Conservation (phyloP, 2,329 filamentous ascomycete genomes). For the Chaetothyriales sp. region DNA sequence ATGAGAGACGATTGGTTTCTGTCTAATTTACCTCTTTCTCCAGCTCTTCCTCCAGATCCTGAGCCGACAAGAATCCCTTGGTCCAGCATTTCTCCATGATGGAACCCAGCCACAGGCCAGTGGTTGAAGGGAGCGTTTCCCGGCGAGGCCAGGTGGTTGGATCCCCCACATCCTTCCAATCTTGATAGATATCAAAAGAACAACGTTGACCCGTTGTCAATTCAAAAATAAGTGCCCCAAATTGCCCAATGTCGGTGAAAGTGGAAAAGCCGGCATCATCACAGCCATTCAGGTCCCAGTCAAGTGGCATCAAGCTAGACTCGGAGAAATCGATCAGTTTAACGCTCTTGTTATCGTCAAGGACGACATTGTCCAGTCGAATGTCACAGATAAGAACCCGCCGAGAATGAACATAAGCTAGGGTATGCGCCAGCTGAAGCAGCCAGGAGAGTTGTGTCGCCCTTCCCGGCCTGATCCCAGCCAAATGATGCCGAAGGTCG, state of each 20-base stretch:
- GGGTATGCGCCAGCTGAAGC: conserved; percentile 4
- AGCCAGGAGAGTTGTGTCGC: conserved; percentile 10
- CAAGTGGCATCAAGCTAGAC: conserved; percentile 16
- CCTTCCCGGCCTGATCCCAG: conserved; percentile 1
- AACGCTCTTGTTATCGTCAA: conserved; percentile 15
- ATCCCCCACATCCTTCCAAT: conserved; percentile 6
- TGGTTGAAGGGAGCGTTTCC: conserved; percentile 16
- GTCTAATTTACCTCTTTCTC: conserved; percentile 3
- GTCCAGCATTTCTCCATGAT: conserved; percentile 20
- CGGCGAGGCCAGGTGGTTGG: conserved; percentile 15
- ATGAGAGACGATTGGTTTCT: too few relatives aligned
- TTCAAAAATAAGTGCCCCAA: conserved; percentile 22
- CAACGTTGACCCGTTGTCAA: conserved; percentile 16
- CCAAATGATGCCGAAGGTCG: conserved; percentile 12
- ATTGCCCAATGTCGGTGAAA: conserved; percentile 20
- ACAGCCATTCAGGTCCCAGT: conserved; percentile 17
- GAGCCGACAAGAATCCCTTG: conserved; percentile 9
- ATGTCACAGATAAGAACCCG: conserved; percentile 11
- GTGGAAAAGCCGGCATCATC: conserved; percentile 19
- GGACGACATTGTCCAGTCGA: conserved; percentile 9
- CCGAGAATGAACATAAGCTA: conserved; percentile 9
- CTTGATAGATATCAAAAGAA: conserved; percentile 18
- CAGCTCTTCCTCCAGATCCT: conserved; percentile 11
- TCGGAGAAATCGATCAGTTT: conserved; percentile 21
- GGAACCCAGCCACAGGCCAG: conserved; percentile 17